These are phyloP conservation scores for Fusarium musae DNA, from an alignment of 2,329 filamentous ascomycete genomes.

Conservation along the genomic window DNA sequence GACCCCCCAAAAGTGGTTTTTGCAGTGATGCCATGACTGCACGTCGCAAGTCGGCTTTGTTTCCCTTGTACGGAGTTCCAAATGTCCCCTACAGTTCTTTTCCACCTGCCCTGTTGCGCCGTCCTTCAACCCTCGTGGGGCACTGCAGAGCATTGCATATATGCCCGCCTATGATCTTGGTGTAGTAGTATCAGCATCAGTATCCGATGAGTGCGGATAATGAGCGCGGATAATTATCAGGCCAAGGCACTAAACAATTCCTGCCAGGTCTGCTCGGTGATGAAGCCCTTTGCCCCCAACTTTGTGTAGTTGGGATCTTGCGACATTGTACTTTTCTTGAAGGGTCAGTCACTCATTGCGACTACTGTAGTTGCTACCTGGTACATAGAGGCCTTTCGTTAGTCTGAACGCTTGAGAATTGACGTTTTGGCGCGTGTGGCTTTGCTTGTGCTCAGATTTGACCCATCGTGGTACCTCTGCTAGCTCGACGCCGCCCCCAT, in stretches of 20 bases:
- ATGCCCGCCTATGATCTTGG: slow-evolving; percentile 26
- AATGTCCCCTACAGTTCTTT: slow-evolving; percentile 8
- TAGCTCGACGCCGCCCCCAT: slow-evolving; percentile 39
- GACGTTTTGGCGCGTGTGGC: slow-evolving; percentile 32
- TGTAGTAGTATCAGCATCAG: slow-evolving; percentile 20
- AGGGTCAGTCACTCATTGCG: background rate
- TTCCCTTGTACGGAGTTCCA: slow-evolving; percentile 3
- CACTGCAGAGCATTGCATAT: slow-evolving; percentile 26
- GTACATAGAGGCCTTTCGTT: slow-evolving; percentile 1
- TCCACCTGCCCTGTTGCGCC: slow-evolving; percentile 32
- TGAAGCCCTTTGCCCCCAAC: slow-evolving; percentile 24
- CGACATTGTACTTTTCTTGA: slow-evolving; percentile 9
- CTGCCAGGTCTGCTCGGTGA: background rate
- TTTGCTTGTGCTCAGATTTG: slow-evolving; percentile 24
- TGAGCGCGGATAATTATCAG: slow-evolving; percentile 24
- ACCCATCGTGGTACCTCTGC: slow-evolving; percentile 22
- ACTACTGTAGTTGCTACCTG: background rate
- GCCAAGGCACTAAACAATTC: slow-evolving; percentile 22
- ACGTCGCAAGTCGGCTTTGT: slow-evolving; percentile 30
- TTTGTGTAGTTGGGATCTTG: slow-evolving; percentile 9
- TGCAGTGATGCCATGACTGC: slow-evolving; percentile 44
- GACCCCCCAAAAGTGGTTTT: slow-evolving; percentile 37
- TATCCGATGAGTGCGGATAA: slow-evolving; percentile 34
- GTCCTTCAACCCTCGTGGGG: slow-evolving; percentile 22
- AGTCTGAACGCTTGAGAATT: slow-evolving; percentile 21